Base-by-base conservation (phyloP, 2,329 filamentous ascomycete genomes). In the Tolypocladium guangdongense region DNA sequence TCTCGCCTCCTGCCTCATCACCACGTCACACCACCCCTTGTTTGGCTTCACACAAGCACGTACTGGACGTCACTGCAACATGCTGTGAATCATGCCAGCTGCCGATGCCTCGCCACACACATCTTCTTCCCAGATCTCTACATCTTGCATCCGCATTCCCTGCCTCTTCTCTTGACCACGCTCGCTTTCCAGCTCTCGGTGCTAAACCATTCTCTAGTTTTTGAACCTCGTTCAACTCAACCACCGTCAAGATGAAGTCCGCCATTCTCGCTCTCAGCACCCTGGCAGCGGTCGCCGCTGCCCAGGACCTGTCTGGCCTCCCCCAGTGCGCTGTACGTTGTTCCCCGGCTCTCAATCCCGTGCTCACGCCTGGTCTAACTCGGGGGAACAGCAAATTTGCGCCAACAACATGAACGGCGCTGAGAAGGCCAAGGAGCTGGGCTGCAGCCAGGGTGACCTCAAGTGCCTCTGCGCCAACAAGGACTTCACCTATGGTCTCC, bases 321-420 rank as follows among this genome's bases (percentile, higher is more conserved):
- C 72, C 77, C 36, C 54, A 63, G 20, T 83, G 80, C 60, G 78
- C 73, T 66, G 80, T 82, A 76, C 73, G 78, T 72, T 7, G 16
- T n/a, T n/a, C 20, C 39, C 14, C 24, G 6, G 22, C 7, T 27
- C 18, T 46, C 27, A 32, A 46, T n/a, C 27, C 14, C 18, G 20
- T 10, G 10, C 20, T 16, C 43, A 7, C 0, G 11, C 10, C 10
- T n/a, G 6, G 18, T 10, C 43, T 46, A 10, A 46, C 27, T 33
- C 27, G 14, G 18, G 49, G 33, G 54, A n/a, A n/a, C 53, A 82
- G 78, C 68, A 66, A 62, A 67, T 61, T 41, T 82, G 79, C 59
- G 68, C 74, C 57, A 65, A 62, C 62, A 77, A 77, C 70, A 80
- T 83, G 77, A 58, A 75, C 45, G 61, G 64, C 49, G 57, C 61